Evolutionary conservation across 2,329 filamentous ascomycete species (phyloP), one percentile per base, ranked within the genome.

Genomic region (Colletotrichum siamense): DNA sequence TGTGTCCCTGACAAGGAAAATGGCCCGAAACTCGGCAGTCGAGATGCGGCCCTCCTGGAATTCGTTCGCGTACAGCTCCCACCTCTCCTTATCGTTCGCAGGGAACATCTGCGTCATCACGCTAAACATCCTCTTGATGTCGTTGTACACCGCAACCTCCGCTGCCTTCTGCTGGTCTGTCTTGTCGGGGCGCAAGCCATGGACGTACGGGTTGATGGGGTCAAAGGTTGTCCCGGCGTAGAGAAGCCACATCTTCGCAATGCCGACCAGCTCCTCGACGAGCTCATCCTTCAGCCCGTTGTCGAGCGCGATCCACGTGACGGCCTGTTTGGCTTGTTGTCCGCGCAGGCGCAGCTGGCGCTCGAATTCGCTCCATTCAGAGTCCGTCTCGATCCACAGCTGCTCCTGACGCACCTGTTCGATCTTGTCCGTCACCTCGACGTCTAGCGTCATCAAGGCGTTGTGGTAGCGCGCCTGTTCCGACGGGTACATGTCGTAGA

Each of bases 401-500:
- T 49, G 44, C 18, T 49, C 44, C 44, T 22, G 2, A 2, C 44
- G 44, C n/a, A 49, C 44, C n/a, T 49, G 18, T 0, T 1, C 0
- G 18, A 49, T 49, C 44, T 49, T 49, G n/a, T 49, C 44, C 44
- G 7, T 12, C 44, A 49, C 44, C 44, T 13, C 44, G 44, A 0
- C 0, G 2, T 49, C 3, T 0, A 49, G 44, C 44, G 44, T 4
- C n/a, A 22, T 22, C 0, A 49, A 3, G 4, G 44, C 44, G 44
- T 49, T 49, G 44, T 3, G 18, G n/a, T n/a, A 49, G 2, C 44
- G 44, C 44, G 44, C 3, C 44, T 49, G 3, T 2, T 49, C 44
- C 4, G 44, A 49, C n/a, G 44, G 44, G 44, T 49, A 49, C 44
- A 49, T 22, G 44, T 49, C 39, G 18, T 18, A 39, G 36, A 39